A percentile compares a stretch with the other conserved stretches of the same genome.
phyloP scores from a whole-genome alignment of 495 filamentous ascomycete genomes.

The Penicillium simplicissimum region DNA sequence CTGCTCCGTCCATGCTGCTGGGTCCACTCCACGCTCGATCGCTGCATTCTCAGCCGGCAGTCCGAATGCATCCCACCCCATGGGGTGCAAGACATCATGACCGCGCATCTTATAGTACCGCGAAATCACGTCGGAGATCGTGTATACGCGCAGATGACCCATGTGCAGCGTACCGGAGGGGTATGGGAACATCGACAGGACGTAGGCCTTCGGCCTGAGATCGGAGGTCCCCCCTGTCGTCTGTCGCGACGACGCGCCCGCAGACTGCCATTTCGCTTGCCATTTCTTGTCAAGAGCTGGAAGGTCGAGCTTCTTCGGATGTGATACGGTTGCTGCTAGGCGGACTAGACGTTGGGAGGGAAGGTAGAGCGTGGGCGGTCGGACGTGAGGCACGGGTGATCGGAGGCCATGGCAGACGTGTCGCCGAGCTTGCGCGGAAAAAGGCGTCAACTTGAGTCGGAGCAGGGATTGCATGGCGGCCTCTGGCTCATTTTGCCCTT shows the following conservation, averaged over 20 bases:
- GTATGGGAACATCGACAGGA: conserved; percentile 92
- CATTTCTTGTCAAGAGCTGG: conserved; percentile 72
- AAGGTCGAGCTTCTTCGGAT: conserved; percentile 55
- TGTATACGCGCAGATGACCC: conserved; percentile 86
- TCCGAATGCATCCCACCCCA: conserved; percentile 94
- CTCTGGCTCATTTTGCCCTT: conserved; percentile 18
- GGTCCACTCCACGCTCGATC: conserved; percentile 80
- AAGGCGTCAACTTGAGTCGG: conserved; percentile 32
- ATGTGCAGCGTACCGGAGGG: conserved; percentile 88
- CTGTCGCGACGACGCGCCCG: conserved; percentile 13
- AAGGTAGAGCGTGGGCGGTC: conserved; percentile 11
- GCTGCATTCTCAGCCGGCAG: conserved; percentile 91
- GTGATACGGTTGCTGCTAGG: conserved; percentile 27
- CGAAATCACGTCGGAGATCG: conserved; percentile 82
- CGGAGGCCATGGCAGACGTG: conserved; percentile 19
- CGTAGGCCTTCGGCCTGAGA: conserved; percentile 62
- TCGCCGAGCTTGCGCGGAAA: conserved; percentile 26
- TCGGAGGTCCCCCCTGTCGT: conserved; percentile 14
- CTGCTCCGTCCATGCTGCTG: conserved; percentile 71
- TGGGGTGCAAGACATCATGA: conserved; percentile 75
- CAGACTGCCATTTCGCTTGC: conserved; percentile 57
- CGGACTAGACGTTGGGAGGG: conserved; percentile 19
- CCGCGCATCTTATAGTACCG: conserved; percentile 77
- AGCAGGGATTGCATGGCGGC: conserved; percentile 34
- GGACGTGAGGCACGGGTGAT: conserved; percentile 1